Percentiles rank a stretch among this genome's conserved stretches.
Evolutionary conservation across 257 asterid species (phyloP).

Genomic region (Plantago elongata): DNA sequence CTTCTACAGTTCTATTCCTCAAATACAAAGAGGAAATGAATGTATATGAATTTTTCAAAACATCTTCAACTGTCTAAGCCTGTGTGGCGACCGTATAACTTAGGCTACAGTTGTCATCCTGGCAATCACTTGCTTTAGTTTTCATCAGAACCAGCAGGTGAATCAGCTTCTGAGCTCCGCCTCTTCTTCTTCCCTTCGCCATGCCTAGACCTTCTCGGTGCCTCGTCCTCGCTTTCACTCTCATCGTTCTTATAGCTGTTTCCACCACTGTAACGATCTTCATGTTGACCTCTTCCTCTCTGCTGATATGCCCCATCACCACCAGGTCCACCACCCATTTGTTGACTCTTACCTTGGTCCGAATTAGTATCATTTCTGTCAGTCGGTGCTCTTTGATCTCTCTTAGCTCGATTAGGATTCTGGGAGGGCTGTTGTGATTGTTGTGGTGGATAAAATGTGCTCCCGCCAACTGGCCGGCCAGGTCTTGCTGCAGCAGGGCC

Average conservation of each 20-base stretch:
- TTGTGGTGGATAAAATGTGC: constrained; percentile 34
- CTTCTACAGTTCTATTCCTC: neutral
- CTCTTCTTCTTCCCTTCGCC: constrained; percentile 85
- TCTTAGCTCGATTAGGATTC: constrained; percentile 39
- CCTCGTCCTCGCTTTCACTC: constrained; percentile 86
- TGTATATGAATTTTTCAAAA: neutral
- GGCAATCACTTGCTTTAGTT: no score
- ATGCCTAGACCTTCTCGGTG: constrained; percentile 83
- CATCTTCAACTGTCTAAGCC: neutral
- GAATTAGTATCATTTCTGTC: constrained; percentile 42
- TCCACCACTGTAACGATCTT: constrained; percentile 44
- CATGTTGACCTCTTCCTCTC: constrained; percentile 37
- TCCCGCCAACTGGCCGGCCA: constrained; percentile 45
- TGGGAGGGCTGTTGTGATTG: constrained; percentile 42
- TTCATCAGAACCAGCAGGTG: constrained; percentile 29
- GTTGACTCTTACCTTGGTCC: constrained; percentile 59
- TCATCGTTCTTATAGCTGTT: constrained; percentile 50
- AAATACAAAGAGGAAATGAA: neutral
- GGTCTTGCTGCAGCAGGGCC: constrained; percentile 41
- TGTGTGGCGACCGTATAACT: neutral
- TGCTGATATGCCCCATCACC: constrained; percentile 36
- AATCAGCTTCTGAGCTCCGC: constrained; percentile 44
- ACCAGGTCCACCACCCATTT: constrained; percentile 34
- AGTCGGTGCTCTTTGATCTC: constrained; percentile 43
- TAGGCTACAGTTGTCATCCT: no score